A percentile compares a stretch with the other conserved stretches of the same genome.
These are phyloP conservation scores for Ascochyta rabiei DNA, from an alignment of 2,329 filamentous ascomycete species.

Conservation along the genomic window DNA sequence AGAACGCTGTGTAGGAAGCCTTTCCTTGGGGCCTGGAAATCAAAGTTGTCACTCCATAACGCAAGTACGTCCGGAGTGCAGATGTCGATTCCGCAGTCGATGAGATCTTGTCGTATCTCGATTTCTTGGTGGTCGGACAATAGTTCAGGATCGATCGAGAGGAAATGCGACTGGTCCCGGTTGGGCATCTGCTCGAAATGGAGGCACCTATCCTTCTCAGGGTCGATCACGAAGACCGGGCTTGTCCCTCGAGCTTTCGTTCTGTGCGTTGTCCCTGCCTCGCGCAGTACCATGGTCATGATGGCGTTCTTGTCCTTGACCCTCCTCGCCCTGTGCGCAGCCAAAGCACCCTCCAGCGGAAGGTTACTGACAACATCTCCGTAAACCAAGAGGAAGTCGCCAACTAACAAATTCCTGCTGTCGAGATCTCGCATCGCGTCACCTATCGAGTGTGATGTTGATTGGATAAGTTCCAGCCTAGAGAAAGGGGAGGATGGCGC, in stretches of 20 bases:
- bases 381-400: conserved; percentile 91
- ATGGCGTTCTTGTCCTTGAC: conserved; percentile 90
- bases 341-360: conserved; percentile 77
- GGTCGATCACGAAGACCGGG: conserved; percentile 86
- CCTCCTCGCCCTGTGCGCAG: conserved; percentile 79
- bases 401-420: conserved; percentile 79
- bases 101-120: conserved; percentile 83
- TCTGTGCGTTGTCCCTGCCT: conserved; percentile 75
- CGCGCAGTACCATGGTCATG: conserved; percentile 92
- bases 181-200: conserved; percentile 93
- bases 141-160: conserved; percentile 80
- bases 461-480: conserved; percentile 82
- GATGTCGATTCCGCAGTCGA: conserved; percentile 95
- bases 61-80: conserved; percentile 95
- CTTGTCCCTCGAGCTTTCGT: conserved; percentile 77
- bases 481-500: conserved; percentile 79
- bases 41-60: conserved; percentile 96
- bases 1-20: conserved; percentile 91
- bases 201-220: conserved; percentile 77
- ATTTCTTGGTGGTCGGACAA: conserved; percentile 75
- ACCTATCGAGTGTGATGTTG: conserved; percentile 84
- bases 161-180: conserved; percentile 66
- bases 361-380: conserved; percentile 93
- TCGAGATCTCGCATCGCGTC: conserved; percentile 96
- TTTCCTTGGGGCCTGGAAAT: conserved; percentile 87